A percentile compares a stretch with the other conserved stretches of the same genome.
phyloP scores from a whole-genome alignment of 371 early-diverging fungal genomes.

The Batkoa obscura region DNA sequence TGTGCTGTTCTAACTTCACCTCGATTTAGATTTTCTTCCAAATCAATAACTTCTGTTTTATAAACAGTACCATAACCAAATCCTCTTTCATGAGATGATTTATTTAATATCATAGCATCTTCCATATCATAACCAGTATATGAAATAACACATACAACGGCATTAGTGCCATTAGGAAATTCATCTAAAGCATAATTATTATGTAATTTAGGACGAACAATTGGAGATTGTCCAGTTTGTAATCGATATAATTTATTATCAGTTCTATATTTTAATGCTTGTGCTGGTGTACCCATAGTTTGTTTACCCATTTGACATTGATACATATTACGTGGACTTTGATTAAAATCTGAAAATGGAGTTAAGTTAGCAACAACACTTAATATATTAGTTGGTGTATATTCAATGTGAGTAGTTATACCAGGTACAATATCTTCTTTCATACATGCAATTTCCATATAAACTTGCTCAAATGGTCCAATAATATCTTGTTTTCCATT shows the following conservation, averaged over 20 bases:
- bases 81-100: slow-evolving; percentile 90
- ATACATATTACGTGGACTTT: slow-evolving; percentile 99
- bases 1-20: slow-evolving; percentile 52
- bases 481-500: slow-evolving; percentile 67
- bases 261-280: slow-evolving; percentile 71
- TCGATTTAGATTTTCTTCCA: slow-evolving; percentile 39
- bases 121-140: slow-evolving; percentile 99
- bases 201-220: slow-evolving; percentile 80
- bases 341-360: slow-evolving; percentile 99
- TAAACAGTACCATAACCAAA: slow-evolving; percentile 95
- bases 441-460: slow-evolving; percentile 93
- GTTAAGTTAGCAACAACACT: slow-evolving; percentile 92
- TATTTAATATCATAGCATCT: slow-evolving; percentile 98
- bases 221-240: slow-evolving; percentile 92
- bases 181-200: slow-evolving; percentile 78
- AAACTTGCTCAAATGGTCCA: slow-evolving; percentile 96
- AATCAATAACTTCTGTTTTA: slow-evolving; percentile 85
- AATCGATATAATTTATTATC: slow-evolving; percentile 96
- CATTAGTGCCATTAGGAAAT: slow-evolving; percentile 97
- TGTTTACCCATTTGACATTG: slow-evolving; percentile 99
- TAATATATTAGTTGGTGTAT: slow-evolving; percentile 84
- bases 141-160: slow-evolving; percentile 93
- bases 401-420: slow-evolving; percentile 83
- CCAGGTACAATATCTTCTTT: slow-evolving; percentile 76
- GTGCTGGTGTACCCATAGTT: slow-evolving; percentile 97